Percentiles rank a stretch among this genome's conserved stretches.
Evolutionary conservation across 495 filamentous ascomycete genomes (phyloP).

Genomic region (Penicillium fimorum): DNA sequence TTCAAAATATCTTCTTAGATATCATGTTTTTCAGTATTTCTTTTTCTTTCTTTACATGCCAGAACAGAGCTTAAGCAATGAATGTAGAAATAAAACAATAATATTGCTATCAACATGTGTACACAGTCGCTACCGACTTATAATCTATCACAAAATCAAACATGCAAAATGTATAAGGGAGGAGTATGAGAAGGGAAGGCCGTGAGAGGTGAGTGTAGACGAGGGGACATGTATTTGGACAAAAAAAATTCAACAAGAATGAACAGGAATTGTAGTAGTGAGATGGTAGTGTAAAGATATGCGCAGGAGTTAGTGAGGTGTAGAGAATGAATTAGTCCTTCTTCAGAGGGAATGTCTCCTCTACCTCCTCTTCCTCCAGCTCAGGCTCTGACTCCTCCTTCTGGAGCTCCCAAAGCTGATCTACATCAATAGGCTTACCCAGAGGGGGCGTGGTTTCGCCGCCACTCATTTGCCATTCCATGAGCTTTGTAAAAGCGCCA

Average conservation of each 20-base stretch:
- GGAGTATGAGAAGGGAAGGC: constrained; percentile 18
- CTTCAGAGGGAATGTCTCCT: constrained; percentile 19
- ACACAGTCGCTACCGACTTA: constrained; percentile 15
- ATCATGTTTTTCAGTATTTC: neutral
- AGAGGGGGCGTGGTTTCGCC: constrained; percentile 54
- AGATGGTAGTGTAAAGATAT: neutral
- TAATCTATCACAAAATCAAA: constrained; percentile 23
- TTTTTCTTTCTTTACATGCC: too few species aligned
- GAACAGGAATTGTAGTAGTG: neutral
- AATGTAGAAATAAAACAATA: neutral
- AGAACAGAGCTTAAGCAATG: neutral
- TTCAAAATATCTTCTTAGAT: neutral
- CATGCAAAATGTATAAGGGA: constrained; percentile 6
- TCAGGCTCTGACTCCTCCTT: constrained; percentile 30
- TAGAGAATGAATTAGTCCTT: constrained; percentile 17
- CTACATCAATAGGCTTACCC: constrained; percentile 25
- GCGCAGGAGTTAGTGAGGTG: neutral
- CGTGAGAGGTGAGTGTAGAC: constrained; percentile 8
- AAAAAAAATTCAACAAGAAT: constrained; percentile 3
- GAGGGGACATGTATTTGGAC: constrained; percentile 3
- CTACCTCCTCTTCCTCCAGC: constrained; percentile 26
- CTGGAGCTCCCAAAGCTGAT: constrained; percentile 37
- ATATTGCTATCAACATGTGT: constrained; percentile 15
- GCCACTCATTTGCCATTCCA: constrained; percentile 99
- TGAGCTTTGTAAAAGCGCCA: constrained; percentile 88